A percentile compares a stretch with the other conserved stretches of the same genome.
Conservation (phyloP, 2,329 filamentous ascomycete species). For the Claviceps spartinae region DNA sequence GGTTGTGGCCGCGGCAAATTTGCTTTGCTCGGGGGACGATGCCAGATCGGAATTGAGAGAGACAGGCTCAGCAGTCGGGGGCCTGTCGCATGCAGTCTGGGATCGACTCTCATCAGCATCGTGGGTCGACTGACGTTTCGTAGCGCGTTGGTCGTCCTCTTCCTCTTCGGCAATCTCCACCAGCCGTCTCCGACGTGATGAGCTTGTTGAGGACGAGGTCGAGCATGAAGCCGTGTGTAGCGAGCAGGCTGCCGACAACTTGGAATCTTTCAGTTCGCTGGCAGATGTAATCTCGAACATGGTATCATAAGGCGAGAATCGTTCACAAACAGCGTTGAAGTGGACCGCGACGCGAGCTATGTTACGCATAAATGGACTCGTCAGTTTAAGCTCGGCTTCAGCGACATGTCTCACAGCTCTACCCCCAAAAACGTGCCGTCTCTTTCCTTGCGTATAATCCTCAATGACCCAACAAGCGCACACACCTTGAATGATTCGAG, state of each 20-base stretch:
- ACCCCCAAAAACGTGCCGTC: neutral
- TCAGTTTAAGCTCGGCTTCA: neutral
- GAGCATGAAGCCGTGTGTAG: conserved; percentile 80
- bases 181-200: conserved; percentile 60
- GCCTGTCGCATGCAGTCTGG: conserved; percentile 16
- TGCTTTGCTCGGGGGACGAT: conserved; percentile 32
- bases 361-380: neutral
- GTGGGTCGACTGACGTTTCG: conserved; percentile 44
- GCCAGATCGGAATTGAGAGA: conserved; percentile 40
- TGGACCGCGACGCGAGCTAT: conserved; percentile 70
- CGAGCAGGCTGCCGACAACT: conserved; percentile 77
- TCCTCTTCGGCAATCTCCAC: conserved; percentile 92
- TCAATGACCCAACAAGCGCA: neutral
- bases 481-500: conserved; percentile 81
- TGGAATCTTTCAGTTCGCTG: conserved; percentile 74
- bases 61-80: conserved; percentile 22
- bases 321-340: conserved; percentile 52
- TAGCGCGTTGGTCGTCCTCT: conserved; percentile 55
- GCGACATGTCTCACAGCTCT: neutral
- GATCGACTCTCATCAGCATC: conserved; percentile 22
- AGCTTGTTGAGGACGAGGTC: conserved; percentile 72
- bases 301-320: conserved; percentile 76
- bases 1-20: conserved; percentile 32
- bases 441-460: neutral
- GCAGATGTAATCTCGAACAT: conserved; percentile 62